Conservation (phyloP, 352 stramenopile genomes). For the Nothophytophthora sp. region DNA sequence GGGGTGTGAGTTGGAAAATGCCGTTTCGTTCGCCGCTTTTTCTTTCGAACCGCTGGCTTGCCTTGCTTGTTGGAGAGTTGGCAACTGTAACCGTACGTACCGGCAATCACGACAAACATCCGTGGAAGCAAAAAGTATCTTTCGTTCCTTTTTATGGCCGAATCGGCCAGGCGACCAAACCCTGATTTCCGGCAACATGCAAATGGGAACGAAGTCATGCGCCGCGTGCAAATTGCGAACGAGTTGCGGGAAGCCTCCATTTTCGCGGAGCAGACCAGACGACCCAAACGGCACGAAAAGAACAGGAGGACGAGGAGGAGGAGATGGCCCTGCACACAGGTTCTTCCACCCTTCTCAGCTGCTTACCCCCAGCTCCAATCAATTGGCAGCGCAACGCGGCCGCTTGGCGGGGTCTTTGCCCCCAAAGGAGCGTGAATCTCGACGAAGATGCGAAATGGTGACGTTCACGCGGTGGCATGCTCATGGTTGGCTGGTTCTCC, state of each 20-base stretch:
- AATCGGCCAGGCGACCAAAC: no score
- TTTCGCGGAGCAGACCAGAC: not conserved
- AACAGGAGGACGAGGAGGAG: not conserved
- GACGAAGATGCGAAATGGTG: no score
- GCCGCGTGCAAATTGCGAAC: not conserved
- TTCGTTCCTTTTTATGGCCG: constrained; percentile 11
- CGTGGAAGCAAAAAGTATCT: constrained; percentile 28
- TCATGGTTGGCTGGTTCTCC: no score
- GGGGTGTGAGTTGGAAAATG: no score
- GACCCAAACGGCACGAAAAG: no score
- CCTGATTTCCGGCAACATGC: no score
- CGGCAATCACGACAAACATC: no score
- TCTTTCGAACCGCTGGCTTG: constrained; percentile 25
- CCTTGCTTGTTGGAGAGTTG: constrained; percentile 5
- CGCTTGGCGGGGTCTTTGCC: not conserved
- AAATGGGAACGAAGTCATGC: no score
- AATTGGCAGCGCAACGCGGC: no score
- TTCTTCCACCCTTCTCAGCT: no score
- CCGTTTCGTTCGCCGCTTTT: constrained; percentile 36
- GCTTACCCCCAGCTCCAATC: no score
- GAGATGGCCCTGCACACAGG: not conserved
- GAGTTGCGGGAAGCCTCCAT: not conserved
- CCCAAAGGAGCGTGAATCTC: not conserved
- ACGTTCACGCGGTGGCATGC: no score
- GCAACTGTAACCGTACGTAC: constrained; percentile 19